Base-by-base conservation (phyloP, 2,329 filamentous ascomycete genomes). In the Metarhizium sp. region DNA sequence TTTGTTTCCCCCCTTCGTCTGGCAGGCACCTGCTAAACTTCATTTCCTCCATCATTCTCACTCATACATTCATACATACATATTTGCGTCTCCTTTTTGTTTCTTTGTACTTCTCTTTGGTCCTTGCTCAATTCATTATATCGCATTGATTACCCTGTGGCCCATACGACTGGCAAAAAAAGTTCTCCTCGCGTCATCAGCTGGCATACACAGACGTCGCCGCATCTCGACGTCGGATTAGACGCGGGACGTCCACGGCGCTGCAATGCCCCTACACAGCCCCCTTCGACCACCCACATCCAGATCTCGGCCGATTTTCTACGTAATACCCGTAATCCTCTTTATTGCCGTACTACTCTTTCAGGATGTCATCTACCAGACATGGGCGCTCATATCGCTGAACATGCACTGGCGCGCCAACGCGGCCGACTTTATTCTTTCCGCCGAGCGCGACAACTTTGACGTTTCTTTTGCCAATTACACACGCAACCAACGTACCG, bases 381-480 rank as follows among this genome's bases (percentile, higher is more conserved):
- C 62, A 25, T 67, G 60, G 61, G 64, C 65, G 8, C 61, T 69
- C n/a, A 60, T 60, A 45, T 57, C 62, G 32, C 61, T 68, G 6
- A 64, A 60, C 0, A 18, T 64, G 14, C 53, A 54, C 38, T 69
- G 66, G 67, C 46, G 51, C 3, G 56, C 52, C 53, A 53, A 61
- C 54, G 55, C 60, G 18, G 46, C 57, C 13, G 53, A 52, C 4
- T 69, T 69, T 54, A 54, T 67, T 49, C 59, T 70, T 34, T 67
- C 66, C 6, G 49, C 58, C 16, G 55, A 59, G 5, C 55, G 52
- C 54, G 65, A 68, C 58, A 50, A 40, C 34, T 69, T 69, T 54
- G 66, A 69, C 53, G 53, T 70, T 20, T 67, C 62, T 13, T 69
- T 70, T 53, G 58, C 58, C n/a, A 66, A 48, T 30, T 48, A 48